Conservation (phyloP, 1,284 basidiomycete genomes). For the Malassezia brasiliensis region DNA sequence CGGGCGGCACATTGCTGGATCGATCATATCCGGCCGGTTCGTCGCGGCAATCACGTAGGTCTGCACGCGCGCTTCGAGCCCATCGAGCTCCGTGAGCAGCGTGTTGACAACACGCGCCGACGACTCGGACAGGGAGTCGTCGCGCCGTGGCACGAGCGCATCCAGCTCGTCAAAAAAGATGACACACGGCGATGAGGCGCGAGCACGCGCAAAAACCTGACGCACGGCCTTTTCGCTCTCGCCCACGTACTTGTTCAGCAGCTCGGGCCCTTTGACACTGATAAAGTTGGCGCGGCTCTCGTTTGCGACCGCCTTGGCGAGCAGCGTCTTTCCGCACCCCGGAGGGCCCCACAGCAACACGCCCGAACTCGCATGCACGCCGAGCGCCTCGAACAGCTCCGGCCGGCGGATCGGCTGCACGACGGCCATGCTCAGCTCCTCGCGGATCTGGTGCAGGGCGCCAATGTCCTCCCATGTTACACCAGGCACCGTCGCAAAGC, state of each 20-base stretch:
- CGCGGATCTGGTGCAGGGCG: conserved; percentile 71
- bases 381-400: conserved; percentile 74
- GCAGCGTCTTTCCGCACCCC: conserved; percentile 87
- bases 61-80: conserved; percentile 70
- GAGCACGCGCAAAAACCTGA: conserved; percentile 79
- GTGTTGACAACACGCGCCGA: conserved; percentile 97
- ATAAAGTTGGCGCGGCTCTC: conserved; percentile 91
- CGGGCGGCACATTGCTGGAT: conserved; percentile 94
- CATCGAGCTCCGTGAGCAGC: conserved; percentile 88
- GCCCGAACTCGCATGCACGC: conserved; percentile 64
- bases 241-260: conserved; percentile 94
- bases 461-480: conserved; percentile 92
- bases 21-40: conserved; percentile 97
- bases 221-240: conserved; percentile 91
- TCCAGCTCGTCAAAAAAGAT: conserved; percentile 96
- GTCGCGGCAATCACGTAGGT: conserved; percentile 96
- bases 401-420: conserved; percentile 87
- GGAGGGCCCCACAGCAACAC: conserved; percentile 97
- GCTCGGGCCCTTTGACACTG: conserved; percentile 88
- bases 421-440: conserved; percentile 92
- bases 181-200: conserved; percentile 77
- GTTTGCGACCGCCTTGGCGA: conserved; percentile 94
- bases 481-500: conserved; percentile 90
- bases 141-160: conserved; percentile 83
- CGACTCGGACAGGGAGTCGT: conserved; percentile 82